Percentiles rank a stretch among this genome's conserved stretches.
phyloP scores from a whole-genome alignment of 2,329 filamentous ascomycete species.

The Phialocephala subalpina region DNA sequence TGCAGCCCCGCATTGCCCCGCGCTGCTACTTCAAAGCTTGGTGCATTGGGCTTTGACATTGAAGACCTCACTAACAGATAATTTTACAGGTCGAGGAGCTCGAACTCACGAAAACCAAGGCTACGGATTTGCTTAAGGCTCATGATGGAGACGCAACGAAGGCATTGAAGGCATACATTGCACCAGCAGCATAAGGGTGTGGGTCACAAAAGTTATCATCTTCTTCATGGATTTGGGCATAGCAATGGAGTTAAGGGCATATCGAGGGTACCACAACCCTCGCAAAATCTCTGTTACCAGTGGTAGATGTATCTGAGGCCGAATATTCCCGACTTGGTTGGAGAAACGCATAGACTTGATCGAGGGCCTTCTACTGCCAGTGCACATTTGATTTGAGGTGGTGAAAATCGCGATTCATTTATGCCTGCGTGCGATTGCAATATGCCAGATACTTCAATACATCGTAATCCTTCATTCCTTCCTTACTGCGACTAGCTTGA shows the following conservation, averaged over 20 bases:
- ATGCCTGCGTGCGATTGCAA: too few relatives aligned
- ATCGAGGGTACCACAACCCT: neutral
- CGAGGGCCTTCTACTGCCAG: too few relatives aligned
- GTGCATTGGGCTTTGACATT: neutral
- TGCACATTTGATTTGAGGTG: too few relatives aligned
- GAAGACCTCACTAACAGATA: slow-evolving; percentile 24
- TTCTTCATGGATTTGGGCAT: slow-evolving; percentile 14
- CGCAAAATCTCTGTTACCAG: too few relatives aligned
- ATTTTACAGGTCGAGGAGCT: slow-evolving; percentile 71
- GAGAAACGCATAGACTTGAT: too few relatives aligned
- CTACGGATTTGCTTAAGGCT: slow-evolving; percentile 76
- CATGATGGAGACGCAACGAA: slow-evolving; percentile 75
- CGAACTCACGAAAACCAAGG: slow-evolving; percentile 74
- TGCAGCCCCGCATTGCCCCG: neutral
- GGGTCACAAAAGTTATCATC: slow-evolving; percentile 15
- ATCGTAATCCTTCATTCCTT: too few relatives aligned
- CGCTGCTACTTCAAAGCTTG: neutral
- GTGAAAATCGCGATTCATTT: too few relatives aligned
- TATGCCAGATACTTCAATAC: too few relatives aligned
- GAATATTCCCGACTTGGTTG: too few relatives aligned
- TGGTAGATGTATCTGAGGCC: too few relatives aligned
- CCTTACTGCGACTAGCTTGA: too few relatives aligned
- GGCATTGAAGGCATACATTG: slow-evolving; percentile 70
- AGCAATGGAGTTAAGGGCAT: slow-evolving; percentile 10
- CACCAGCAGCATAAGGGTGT: slow-evolving; percentile 33